Percentiles rank a stretch among this genome's conserved stretches.
Conservation (phyloP, 2,329 filamentous ascomycete species). For the Epichloe sylvatica region DNA sequence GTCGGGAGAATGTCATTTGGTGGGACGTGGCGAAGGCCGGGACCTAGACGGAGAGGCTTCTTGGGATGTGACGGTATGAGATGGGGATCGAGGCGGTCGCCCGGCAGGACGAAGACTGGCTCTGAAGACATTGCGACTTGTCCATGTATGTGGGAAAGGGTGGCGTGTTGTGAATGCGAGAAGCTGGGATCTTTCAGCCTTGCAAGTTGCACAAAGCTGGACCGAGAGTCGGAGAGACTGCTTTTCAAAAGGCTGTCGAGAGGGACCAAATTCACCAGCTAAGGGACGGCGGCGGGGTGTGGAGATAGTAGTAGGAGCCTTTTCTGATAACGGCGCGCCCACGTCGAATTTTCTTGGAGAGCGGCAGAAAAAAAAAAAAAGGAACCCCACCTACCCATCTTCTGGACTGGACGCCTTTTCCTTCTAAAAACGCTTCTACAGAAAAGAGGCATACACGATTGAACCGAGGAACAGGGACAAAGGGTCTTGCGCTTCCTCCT, state of each 20-base stretch:
- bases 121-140: conserved; percentile 38
- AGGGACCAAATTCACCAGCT: background rate
- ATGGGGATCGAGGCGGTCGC: conserved; percentile 55
- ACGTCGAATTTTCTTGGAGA: conserved; percentile 11
- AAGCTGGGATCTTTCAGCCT: background rate
- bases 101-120: conserved; percentile 61
- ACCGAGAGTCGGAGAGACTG: too few relatives aligned
- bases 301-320: background rate
- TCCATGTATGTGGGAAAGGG: background rate
- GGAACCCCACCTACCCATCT: conserved; percentile 6
- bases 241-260: background rate
- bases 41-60: conserved; percentile 64
- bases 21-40: conserved; percentile 69
- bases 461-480: background rate
- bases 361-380: background rate
- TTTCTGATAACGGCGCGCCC: background rate
- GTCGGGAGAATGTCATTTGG: conserved; percentile 59
- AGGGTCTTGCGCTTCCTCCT: background rate
- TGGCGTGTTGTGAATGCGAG: background rate
- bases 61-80: conserved; percentile 55
- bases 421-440: background rate
- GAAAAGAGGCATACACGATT: background rate
- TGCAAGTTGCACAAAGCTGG: background rate
- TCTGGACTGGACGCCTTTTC: background rate
- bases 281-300: too few relatives aligned